Evolutionary conservation across 495 filamentous ascomycete species (phyloP), one percentile per base, ranked within the genome.

Genomic region (Talaromyces borbonicus): DNA sequence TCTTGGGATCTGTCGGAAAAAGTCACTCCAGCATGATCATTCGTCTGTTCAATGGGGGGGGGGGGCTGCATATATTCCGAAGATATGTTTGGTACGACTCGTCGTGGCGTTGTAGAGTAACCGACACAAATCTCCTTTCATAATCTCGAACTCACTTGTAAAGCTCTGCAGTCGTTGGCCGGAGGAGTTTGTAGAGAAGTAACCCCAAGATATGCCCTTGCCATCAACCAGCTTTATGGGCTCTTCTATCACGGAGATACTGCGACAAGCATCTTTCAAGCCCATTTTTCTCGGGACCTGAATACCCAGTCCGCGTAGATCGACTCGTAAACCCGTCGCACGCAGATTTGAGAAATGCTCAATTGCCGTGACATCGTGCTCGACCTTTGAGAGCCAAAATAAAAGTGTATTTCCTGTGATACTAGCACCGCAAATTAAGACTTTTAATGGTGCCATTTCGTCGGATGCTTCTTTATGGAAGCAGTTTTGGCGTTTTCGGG

Each of bases 401-500:
- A 66, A 65, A n/a, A 71, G 56, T 2, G 61, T 53, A 9, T 52
- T 54, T 7, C 67, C 67, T 8, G 60, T 46, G 27, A 65, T 57
- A 5, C 68, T 60, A 12, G 58, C 74, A 35, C 75, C 74, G 32
- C 52, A 55, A 49, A 79, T 71, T 39, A 79, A 62, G 49, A 79
- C 53, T 43, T 61, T 65, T 9, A 66, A 47, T 38, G 36, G 24
- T 35, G 50, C 7, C 58, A 58, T 61, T 40, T 29, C 6, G 26
- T 29, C n/a, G n/a, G n/a, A n/a, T n/a, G n/a, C n/a, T 30, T 30
- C 12, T 30, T 6, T 12, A 30, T 30, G 27, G 27, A 6, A 12
- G 27, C 27, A 7, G 27, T n/a, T n/a, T n/a, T n/a, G n/a, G n/a
- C n/a, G n/a, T n/a, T n/a, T n/a, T n/a, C n/a, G n/a, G n/a, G n/a